A percentile compares a stretch with the other conserved stretches of the same genome.
Evolutionary conservation across 1,139 yeast species (phyloP).

Genomic region (Pichia norvegensis): DNA sequence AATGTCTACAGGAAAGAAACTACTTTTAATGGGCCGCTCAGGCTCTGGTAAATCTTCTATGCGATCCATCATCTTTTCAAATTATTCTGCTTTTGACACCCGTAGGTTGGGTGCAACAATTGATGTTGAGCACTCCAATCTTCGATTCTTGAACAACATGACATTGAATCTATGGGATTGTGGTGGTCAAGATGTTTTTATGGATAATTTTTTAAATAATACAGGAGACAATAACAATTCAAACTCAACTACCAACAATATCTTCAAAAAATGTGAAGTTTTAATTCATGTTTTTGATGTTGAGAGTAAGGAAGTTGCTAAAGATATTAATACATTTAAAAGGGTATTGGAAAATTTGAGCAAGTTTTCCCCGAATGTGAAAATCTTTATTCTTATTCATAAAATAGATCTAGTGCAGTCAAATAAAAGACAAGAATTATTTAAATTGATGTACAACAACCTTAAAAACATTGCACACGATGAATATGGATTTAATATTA

Average conservation of each 20-base stretch:
- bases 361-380: constrained; percentile 84
- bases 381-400: constrained; percentile 84
- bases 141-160: constrained; percentile 89
- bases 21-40: constrained; percentile 72
- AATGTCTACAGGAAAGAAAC: constrained; percentile 37
- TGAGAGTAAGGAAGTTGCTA: constrained; percentile 83
- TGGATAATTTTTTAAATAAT: constrained; percentile 66
- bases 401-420: constrained; percentile 94
- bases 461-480: constrained; percentile 61
- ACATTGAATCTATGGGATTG: constrained; percentile 96
- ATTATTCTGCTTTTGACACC: constrained; percentile 95
- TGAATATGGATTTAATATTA: constrained; percentile 67
- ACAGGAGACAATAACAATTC: constrained; percentile 29
- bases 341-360: constrained; percentile 75
- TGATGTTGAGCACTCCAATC: constrained; percentile 94
- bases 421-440: constrained; percentile 78
- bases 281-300: constrained; percentile 95
- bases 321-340: constrained; percentile 87
- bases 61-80: constrained; percentile 92
- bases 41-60: constrained; percentile 97
- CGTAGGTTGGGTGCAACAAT: constrained; percentile 93
- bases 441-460: constrained; percentile 75
- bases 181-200: constrained; percentile 95
- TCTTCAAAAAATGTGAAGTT: constrained; percentile 95
- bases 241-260: constrained; percentile 39